Conservation (phyloP, 345 rosid genomes). For the Rhizophora mangle region DNA sequence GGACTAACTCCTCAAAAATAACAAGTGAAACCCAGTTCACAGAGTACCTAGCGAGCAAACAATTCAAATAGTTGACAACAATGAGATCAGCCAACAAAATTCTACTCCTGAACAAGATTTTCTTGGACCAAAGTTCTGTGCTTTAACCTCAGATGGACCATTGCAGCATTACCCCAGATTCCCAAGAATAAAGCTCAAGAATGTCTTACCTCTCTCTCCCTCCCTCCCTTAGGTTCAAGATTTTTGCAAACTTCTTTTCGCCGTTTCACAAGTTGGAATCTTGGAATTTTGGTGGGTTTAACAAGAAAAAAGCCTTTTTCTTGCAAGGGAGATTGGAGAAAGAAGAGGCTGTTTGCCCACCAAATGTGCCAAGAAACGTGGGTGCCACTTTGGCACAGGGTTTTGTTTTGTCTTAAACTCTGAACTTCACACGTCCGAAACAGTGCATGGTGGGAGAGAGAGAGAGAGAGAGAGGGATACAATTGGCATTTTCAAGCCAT, state of each 20-base stretch:
- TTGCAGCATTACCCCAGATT: conserved; percentile 38
- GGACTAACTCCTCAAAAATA: too few species aligned
- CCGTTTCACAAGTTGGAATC: conserved; percentile 7
- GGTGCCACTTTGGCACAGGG: conserved; percentile 46
- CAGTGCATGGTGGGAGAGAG: too few species aligned
- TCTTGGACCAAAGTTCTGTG: neutral
- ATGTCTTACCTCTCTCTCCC: conserved; percentile 8
- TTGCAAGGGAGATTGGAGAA: conserved; percentile 15
- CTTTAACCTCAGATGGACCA: neutral
- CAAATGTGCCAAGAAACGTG: conserved; percentile 65
- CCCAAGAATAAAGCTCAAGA: conserved; percentile 19
- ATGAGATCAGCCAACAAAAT: conserved; percentile 4
- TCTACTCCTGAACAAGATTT: conserved; percentile 7
- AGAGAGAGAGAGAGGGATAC: too few species aligned
- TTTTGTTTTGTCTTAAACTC: neutral
- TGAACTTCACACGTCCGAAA: neutral
- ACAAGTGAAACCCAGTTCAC: neutral
- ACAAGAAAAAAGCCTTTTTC: conserved; percentile 9
- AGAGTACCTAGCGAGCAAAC: conserved; percentile 7
- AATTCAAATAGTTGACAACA: conserved; percentile 8
- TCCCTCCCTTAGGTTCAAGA: conserved; percentile 1
- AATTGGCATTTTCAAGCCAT: too few species aligned
- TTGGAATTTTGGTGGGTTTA: conserved; percentile 4
- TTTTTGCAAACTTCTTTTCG: neutral
- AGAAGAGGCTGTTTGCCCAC: conserved; percentile 23